Conservation (phyloP, 352 stramenopile genomes). For the Phytophthora sp. region DNA sequence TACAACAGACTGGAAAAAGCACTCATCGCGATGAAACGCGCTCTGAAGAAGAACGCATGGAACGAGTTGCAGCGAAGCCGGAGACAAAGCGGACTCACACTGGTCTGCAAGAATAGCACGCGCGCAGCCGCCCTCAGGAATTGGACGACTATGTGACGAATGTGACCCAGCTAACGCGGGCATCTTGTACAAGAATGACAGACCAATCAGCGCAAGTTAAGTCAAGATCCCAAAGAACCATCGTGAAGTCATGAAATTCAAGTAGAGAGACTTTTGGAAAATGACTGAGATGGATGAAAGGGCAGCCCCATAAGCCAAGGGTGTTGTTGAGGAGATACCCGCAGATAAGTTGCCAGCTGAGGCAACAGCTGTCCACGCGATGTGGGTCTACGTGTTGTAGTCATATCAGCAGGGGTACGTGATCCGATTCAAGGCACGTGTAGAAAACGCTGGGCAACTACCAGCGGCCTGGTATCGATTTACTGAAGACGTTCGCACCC, state of each 20-base stretch:
- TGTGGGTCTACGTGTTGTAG: no score
- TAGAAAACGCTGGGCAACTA: no score
- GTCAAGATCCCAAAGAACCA: background rate
- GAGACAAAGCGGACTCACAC: conserved; percentile 5
- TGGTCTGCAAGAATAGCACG: conserved; percentile 1
- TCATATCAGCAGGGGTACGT: no score
- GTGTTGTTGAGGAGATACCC: conserved; percentile 4
- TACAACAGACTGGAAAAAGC: conserved; percentile 1
- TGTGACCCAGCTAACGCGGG: background rate
- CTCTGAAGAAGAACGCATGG: conserved; percentile 1
- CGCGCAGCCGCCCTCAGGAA: background rate
- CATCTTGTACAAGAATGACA: background rate
- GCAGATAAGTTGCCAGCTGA: no score
- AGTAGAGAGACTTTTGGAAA: conserved; percentile 4
- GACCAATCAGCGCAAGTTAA: background rate
- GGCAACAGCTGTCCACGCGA: no score
- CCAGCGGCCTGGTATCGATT: no score
- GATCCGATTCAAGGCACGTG: no score
- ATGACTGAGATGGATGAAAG: conserved; percentile 8
- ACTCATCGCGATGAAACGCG: conserved; percentile 5
- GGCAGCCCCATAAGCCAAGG: background rate
- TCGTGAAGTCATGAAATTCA: background rate
- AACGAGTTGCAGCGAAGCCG: background rate
- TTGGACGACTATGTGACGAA: conserved; percentile 13
- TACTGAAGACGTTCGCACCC: no score